A percentile compares a stretch with the other conserved stretches of the same genome.
These are phyloP conservation scores for Berberis vulgaris DNA, from an alignment of 164 flowering plant species.

Conservation along the genomic window DNA sequence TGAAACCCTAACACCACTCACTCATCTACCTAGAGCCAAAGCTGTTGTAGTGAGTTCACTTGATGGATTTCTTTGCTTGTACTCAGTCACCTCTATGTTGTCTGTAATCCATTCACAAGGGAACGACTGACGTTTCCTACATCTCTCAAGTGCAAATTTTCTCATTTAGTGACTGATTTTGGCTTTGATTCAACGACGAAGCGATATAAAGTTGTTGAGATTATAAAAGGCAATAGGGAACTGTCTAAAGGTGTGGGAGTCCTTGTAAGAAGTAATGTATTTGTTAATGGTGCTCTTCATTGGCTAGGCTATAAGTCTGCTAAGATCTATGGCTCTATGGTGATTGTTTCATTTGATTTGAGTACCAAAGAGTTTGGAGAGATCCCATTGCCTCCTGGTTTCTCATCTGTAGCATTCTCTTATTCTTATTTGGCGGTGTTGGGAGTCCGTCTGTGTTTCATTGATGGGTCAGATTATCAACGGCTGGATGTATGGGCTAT, in stretches of 20 bases:
- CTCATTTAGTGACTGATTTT: background rate
- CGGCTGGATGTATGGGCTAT: background rate
- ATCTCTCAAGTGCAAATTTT: background rate
- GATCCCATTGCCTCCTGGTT: background rate
- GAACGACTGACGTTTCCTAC: background rate
- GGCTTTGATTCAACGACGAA: background rate
- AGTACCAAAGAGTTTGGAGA: background rate
- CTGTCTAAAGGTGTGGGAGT: background rate
- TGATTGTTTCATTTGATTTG: background rate
- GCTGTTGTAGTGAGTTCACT: background rate
- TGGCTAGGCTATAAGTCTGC: background rate
- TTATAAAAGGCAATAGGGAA: background rate
- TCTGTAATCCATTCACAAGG: background rate
- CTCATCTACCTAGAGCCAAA: background rate
- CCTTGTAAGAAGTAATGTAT: no score
- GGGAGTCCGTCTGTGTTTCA: background rate
- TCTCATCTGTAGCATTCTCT: background rate
- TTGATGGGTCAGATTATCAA: background rate
- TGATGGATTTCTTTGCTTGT: constrained; percentile 2
- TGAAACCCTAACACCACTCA: background rate
- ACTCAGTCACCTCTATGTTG: background rate
- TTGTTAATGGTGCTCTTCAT: background rate
- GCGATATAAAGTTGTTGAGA: background rate
- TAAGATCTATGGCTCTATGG: background rate
- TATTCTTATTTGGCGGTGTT: background rate